Percentiles rank a stretch among this genome's conserved stretches.
These are phyloP conservation scores for Pleurotus eryngii DNA, from an alignment of 768 basidiomycete species.

Conservation along the genomic window DNA sequence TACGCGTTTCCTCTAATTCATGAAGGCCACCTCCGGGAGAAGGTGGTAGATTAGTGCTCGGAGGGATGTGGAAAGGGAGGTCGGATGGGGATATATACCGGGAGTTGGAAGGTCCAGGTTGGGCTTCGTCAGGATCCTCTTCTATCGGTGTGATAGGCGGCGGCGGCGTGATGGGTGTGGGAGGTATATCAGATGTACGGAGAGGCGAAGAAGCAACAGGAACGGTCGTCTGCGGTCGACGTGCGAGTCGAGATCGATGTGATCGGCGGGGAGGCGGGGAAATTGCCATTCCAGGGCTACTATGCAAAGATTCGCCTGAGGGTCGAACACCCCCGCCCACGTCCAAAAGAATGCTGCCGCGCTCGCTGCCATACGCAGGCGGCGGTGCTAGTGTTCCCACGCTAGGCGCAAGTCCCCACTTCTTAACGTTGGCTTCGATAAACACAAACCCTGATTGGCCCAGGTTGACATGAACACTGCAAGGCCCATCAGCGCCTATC, in stretches of 20 bases:
- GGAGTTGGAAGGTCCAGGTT: conserved; percentile 48
- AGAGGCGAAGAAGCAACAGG: conserved; percentile 65
- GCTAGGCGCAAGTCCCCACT: conserved; percentile 98
- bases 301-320: conserved; percentile 22
- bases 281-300: conserved; percentile 36
- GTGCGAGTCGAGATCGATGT: conserved; percentile 44
- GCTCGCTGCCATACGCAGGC: conserved; percentile 95
- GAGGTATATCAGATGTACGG: conserved; percentile 44
- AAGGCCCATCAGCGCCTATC: conserved; percentile 93
- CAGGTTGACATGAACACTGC: conserved; percentile 95
- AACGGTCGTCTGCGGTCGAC: conserved; percentile 44
- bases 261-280: conserved; percentile 51
- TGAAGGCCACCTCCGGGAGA: conserved; percentile 16
- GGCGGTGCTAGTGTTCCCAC: conserved; percentile 96
- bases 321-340: conserved; percentile 64
- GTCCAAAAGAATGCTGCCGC: conserved; percentile 93
- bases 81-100: conserved; percentile 63
- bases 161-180: conserved; percentile 47
- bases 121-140: conserved; percentile 51
- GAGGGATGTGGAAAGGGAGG: conserved; percentile 54
- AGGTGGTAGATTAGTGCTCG: conserved; percentile 43
- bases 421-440: conserved; percentile 99
- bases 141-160: conserved; percentile 78
- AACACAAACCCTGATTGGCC: conserved; percentile 99
- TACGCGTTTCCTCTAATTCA: conserved; percentile 20